Evolutionary conservation across 202 grass and related monocot species (phyloP).

Genomic region (Eragrostis tef): DNA sequence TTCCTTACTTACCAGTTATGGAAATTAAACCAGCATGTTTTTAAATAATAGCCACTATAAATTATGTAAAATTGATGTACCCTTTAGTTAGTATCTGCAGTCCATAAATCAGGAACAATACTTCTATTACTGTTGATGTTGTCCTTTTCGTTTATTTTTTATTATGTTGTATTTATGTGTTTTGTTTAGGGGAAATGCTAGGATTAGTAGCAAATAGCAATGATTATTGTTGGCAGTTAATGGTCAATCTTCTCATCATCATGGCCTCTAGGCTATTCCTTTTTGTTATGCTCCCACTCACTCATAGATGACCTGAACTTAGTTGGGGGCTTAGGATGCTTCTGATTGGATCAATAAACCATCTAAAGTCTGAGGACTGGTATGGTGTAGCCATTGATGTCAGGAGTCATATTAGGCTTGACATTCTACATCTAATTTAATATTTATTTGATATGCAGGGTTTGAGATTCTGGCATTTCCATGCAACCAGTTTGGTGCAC

Average conservation of each 20-base stretch:
- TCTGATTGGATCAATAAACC: slow-evolving; percentile 12
- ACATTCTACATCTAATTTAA: slow-evolving; percentile 6
- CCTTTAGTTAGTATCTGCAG: slow-evolving; percentile 11
- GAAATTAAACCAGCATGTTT: not conserved
- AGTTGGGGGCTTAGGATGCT: not conserved
- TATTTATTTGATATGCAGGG: slow-evolving; percentile 59
- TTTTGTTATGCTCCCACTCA: not conserved
- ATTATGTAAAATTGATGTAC: not conserved
- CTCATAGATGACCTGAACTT: not conserved
- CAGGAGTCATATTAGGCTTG: not conserved
- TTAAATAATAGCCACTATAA: not conserved
- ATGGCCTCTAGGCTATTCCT: not conserved
- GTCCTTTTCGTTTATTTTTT: not conserved
- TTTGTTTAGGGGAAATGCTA: not conserved
- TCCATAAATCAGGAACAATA: slow-evolving; percentile 4
- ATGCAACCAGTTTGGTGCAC: slow-evolving; percentile 98
- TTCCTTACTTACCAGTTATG: slow-evolving; percentile 29
- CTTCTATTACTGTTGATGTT: not conserved
- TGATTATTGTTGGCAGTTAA: not conserved
- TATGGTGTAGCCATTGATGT: not conserved
- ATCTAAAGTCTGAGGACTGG: not conserved
- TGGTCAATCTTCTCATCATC: not conserved
- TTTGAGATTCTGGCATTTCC: slow-evolving; percentile 98
- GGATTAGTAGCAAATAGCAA: not conserved
- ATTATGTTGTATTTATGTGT: not conserved